Percentiles rank a stretch among this genome's conserved stretches.
phyloP scores from a whole-genome alignment of 78 protist genomes.

The Planoprotostelium fungivorum region DNA sequence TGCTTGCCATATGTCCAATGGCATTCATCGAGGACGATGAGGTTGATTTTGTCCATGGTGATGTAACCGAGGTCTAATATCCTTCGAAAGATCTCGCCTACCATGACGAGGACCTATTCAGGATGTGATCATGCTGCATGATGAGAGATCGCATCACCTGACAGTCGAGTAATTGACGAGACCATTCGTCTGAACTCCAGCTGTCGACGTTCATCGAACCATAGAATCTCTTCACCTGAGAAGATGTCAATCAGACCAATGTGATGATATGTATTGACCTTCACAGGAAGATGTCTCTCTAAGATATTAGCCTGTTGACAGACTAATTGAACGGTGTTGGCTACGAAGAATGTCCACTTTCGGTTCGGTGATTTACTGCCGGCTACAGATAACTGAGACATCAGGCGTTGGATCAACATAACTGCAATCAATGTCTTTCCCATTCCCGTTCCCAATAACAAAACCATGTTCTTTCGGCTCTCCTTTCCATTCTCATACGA shows the following conservation, averaged over 20 bases:
- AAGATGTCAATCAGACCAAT: background rate
- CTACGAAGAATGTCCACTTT: background rate
- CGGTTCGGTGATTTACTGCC: background rate
- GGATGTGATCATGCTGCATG: background rate
- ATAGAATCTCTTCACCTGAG: background rate
- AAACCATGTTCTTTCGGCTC: background rate
- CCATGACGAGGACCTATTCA: background rate
- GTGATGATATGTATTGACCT: background rate
- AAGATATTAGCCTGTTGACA: background rate
- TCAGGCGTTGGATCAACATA: background rate
- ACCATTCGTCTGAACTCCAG: background rate
- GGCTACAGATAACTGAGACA: background rate
- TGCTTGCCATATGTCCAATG: background rate
- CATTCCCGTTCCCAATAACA: background rate
- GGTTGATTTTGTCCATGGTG: background rate
- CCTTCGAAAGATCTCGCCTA: background rate
- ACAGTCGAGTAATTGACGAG: background rate
- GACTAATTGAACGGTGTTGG: background rate
- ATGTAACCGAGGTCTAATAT: background rate
- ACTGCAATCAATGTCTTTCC: background rate
- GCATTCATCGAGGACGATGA: background rate
- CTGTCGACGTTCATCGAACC: background rate
- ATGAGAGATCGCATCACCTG: background rate
- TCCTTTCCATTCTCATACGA: background rate
- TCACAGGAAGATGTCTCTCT: background rate